Evolutionary conservation across 768 basidiomycete species (phyloP).

Genomic region (Leccinum pellstonianum): DNA sequence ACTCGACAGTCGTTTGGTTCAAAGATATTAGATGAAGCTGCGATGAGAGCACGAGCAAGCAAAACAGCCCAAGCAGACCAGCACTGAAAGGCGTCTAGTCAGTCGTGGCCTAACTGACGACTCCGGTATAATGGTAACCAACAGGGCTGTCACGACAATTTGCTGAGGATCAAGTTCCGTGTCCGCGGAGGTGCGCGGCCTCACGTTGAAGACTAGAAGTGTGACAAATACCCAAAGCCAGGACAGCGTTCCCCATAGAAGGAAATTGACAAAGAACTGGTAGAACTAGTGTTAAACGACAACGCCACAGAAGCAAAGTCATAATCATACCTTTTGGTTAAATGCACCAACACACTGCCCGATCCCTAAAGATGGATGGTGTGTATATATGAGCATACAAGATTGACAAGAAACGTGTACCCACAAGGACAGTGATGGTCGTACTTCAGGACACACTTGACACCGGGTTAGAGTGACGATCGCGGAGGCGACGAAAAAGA

Average conservation of each 20-base stretch:
- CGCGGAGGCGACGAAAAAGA: background rate
- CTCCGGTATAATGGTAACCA: conserved; percentile 31
- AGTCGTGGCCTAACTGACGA: conserved; percentile 5
- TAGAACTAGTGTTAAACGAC: background rate
- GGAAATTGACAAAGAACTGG: conserved; percentile 85
- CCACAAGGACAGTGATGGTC: conserved; percentile 91
- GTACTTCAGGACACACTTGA: conserved; percentile 75
- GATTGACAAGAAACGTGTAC: conserved; percentile 24
- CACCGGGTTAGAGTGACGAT: background rate
- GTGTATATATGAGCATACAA: background rate
- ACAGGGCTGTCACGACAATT: conserved; percentile 75
- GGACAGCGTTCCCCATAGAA: conserved; percentile 58
- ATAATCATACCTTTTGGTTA: conserved; percentile 72
- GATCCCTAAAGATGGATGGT: conserved; percentile 55
- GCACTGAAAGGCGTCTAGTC: conserved; percentile 42
- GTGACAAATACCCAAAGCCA: conserved; percentile 63
- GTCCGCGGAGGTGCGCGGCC: conserved; percentile 19
- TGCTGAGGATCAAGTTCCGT: conserved; percentile 59
- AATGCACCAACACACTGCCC: conserved; percentile 92
- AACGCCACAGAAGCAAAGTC: background rate
- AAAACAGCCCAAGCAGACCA: conserved; percentile 74
- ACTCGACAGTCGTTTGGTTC: conserved; percentile 82
- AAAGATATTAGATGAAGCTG: conserved; percentile 61
- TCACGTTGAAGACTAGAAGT: conserved; percentile 52
- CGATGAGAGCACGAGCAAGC: conserved; percentile 48